phyloP scores from a whole-genome alignment of 2,329 filamentous ascomycete species.

The Aspergillus pseudoterreus region DNA sequence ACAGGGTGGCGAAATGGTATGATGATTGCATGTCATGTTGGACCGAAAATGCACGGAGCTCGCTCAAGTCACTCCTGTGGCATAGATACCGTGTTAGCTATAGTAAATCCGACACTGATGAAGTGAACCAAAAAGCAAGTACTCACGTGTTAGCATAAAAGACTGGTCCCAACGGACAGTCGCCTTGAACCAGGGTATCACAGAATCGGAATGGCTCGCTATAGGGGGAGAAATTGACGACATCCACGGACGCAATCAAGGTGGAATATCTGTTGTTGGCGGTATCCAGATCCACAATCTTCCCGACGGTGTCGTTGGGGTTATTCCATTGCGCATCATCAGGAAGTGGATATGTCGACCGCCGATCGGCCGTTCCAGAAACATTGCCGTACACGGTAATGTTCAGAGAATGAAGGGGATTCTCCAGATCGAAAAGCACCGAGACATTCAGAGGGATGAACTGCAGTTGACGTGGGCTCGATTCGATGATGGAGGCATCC shows the following conservation, averaged over 20 bases:
- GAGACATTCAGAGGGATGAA: conserved; percentile 73
- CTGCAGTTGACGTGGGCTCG: conserved; percentile 64
- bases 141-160: conserved; percentile 58
- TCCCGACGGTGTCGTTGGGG: conserved; percentile 61
- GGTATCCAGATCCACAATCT: conserved; percentile 66
- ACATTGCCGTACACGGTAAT: conserved; percentile 90
- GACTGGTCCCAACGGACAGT: conserved; percentile 72
- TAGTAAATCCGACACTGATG: not conserved
- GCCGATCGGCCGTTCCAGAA: conserved; percentile 59
- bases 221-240: conserved; percentile 74
- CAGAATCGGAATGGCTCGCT: conserved; percentile 63
- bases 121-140: not conserved
- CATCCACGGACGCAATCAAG: conserved; percentile 65
- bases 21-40: conserved; percentile 72
- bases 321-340: conserved; percentile 62
- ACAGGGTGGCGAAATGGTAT: conserved; percentile 82
- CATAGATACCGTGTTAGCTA: conserved; percentile 3
- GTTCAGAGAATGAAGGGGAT: conserved; percentile 62
- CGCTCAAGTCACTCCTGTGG: conserved; percentile 42
- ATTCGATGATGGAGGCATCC: conserved; percentile 53
- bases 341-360: conserved; percentile 56
- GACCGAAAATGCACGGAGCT: conserved; percentile 69
- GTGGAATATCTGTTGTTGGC: conserved; percentile 65
- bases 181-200: conserved; percentile 52
- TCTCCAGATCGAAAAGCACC: conserved; percentile 65